These are phyloP conservation scores for Suillus luteus DNA, from an alignment of 768 basidiomycete species.

Conservation along the genomic window DNA sequence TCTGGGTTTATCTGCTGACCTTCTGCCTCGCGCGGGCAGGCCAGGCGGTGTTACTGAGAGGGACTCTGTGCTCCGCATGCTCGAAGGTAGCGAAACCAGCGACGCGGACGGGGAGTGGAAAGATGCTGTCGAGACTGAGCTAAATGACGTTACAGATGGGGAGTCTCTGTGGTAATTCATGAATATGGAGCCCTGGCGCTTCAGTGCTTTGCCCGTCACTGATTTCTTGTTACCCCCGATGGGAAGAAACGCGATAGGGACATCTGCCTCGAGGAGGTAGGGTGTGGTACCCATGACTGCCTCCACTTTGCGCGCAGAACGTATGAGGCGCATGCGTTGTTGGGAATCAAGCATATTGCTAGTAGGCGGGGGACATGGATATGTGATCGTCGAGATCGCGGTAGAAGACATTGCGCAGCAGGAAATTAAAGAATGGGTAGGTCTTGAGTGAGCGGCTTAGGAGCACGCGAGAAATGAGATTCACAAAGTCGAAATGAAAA, in stretches of 20 bases:
- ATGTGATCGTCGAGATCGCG: slow-evolving; percentile 17
- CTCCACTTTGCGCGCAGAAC: slow-evolving; percentile 39
- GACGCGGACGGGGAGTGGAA: slow-evolving; percentile 21
- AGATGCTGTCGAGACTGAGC: slow-evolving; percentile 16
- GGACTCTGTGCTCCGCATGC: slow-evolving; percentile 17
- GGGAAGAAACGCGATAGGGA: slow-evolving; percentile 25
- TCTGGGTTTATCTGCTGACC: slow-evolving; percentile 18
- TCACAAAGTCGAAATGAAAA: slow-evolving; percentile 5
- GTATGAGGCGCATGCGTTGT: slow-evolving; percentile 38
- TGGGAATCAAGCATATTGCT: slow-evolving; percentile 33
- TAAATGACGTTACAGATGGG: slow-evolving; percentile 24
- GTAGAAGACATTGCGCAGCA: slow-evolving; percentile 24
- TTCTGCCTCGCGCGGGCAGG: slow-evolving; percentile 20
- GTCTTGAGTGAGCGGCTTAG: background rate
- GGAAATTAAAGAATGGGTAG: background rate
- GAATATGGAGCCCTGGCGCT: slow-evolving; percentile 37
- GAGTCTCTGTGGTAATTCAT: slow-evolving; percentile 24
- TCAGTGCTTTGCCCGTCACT: slow-evolving; percentile 22
- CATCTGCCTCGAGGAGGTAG: slow-evolving; percentile 32
- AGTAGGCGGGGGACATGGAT: slow-evolving; percentile 36
- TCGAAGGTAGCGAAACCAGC: slow-evolving; percentile 17
- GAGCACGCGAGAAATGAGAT: background rate
- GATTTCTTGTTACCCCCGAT: slow-evolving; percentile 18
- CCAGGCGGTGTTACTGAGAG: slow-evolving; percentile 21
- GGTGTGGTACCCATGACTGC: slow-evolving; percentile 40